Conservation (phyloP, 2,329 filamentous ascomycete species). For the Exophiala viscosa region DNA sequence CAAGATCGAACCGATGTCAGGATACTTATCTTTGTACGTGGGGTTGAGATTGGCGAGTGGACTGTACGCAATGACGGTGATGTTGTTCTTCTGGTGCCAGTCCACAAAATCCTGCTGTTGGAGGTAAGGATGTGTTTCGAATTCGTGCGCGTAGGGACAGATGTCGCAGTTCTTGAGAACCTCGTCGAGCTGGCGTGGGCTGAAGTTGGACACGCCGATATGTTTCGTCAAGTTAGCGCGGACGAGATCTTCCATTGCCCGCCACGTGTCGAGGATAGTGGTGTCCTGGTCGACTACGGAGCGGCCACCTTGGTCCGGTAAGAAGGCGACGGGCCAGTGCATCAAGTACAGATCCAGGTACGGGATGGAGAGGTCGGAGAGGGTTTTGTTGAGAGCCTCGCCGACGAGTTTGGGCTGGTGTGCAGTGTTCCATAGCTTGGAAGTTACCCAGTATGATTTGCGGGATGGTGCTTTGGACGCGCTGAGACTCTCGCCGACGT, state of each 20-base stretch:
- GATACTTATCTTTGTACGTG: conserved; percentile 37
- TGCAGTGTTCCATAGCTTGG: conserved; percentile 77
- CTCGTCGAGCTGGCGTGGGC: conserved; percentile 30
- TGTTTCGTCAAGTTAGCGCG: conserved; percentile 48
- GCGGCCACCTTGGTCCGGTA: conserved; percentile 29
- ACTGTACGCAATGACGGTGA: conserved; percentile 38
- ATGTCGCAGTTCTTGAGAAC: conserved; percentile 29
- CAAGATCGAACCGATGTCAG: conserved; percentile 36
- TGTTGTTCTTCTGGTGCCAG: conserved; percentile 35
- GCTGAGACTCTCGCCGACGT: conserved; percentile 62
- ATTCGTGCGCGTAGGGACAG: conserved; percentile 34
- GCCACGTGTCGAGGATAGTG: conserved; percentile 50
- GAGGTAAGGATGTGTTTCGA: conserved; percentile 40
- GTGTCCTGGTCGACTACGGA: conserved; percentile 31
- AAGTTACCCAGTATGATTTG: conserved; percentile 68
- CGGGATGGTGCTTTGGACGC: conserved; percentile 57
- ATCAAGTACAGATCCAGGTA: conserved; percentile 47
- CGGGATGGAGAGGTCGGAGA: conserved; percentile 37
- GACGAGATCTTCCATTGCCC: conserved; percentile 59
- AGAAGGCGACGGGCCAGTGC: conserved; percentile 40
- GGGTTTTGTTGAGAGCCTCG: conserved; percentile 48
- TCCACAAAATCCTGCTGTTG: conserved; percentile 36
- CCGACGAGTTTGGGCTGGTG: conserved; percentile 59
- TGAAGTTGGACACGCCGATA: conserved; percentile 65
- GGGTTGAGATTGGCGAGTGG: conserved; percentile 47